phyloP scores from a whole-genome alignment of 2,329 filamentous ascomycete genomes.

The Beauveria bassiana region DNA sequence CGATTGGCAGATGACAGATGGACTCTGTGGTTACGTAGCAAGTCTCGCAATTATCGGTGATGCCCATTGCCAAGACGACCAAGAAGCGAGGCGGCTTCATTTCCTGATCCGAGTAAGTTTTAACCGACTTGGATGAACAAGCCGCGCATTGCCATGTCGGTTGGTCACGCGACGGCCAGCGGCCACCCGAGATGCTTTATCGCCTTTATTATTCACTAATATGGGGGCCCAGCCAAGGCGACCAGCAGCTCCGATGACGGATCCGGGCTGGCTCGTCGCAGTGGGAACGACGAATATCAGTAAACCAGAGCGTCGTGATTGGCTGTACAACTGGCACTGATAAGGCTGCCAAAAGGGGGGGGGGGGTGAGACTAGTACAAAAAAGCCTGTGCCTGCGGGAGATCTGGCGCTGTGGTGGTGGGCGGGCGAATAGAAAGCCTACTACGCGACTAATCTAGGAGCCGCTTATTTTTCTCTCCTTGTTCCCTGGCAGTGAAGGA shows the following conservation, averaged over 20 bases:
- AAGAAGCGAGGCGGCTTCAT: neutral
- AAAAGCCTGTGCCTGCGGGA: neutral
- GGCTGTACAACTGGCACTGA: conserved; percentile 9
- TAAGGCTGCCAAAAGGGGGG: conserved; percentile 7
- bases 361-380: conserved; percentile 4
- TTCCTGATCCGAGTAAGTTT: neutral
- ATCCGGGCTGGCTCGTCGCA: neutral
- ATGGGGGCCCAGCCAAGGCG: neutral
- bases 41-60: neutral
- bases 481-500: neutral
- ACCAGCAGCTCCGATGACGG: conserved; percentile 11
- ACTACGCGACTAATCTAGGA: neutral
- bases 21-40: neutral
- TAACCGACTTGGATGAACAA: neutral
- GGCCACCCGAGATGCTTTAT: neutral
- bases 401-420: neutral
- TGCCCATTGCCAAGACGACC: neutral
- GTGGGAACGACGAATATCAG: neutral
- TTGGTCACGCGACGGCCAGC: neutral
- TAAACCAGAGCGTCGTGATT: conserved; percentile 8
- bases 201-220: neutral
- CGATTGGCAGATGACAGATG: neutral
- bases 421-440: neutral
- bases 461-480: neutral
- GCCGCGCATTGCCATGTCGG: neutral